Evolutionary conservation across 2,329 filamentous ascomycete genomes (phyloP), one percentile per base, ranked within the genome.

Genomic region (Exophiala alcalophila): DNA sequence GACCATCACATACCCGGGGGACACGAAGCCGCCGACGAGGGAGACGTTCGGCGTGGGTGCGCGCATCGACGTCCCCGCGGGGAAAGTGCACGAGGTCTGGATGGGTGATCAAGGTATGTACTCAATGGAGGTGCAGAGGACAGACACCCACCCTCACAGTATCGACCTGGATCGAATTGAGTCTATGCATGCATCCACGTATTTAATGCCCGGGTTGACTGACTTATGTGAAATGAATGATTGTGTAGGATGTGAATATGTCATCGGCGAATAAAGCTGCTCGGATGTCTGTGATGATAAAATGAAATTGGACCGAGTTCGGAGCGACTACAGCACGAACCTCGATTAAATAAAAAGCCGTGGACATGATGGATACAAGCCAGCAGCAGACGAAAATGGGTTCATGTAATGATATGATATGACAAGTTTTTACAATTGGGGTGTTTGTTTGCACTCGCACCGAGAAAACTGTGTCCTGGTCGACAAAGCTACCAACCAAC

Each of bases 31-130:
- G 0, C 65, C 69, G 0, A 66, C 54, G 14, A 78, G 74, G 50
- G 70, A 79, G 61, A 80, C 73, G 0, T 77, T 78, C 50, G 71
- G 74, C 0, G 64, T 65, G 0, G 78, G 78, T 2, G 67, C 66
- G 1, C 63, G 78, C 49, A 61, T 80, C 12, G 77, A 81, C 61
- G 77, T 81, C 0, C 73, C 76, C 16, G 76, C 74, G 0, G 66
- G 69, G 2, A 71, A 71, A 52, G 42, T 71, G 15, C 77, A 81
- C 56, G 76, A 81, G 60, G 77, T 81, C 1, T 81, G 77, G 77
- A 74, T 81, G 51, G 77, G 78, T 1, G 50, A 61, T 5, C 65
- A 73, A 27, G 53, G 53, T 53, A 28, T 18, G 31, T 48, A 21
- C 25, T 26, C 28, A n/a, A n/a, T n/a, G n/a, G n/a, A n/a, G n/a